phyloP scores from a whole-genome alignment of 116 monocot species.

The Phalaenopsis hybrid region DNA sequence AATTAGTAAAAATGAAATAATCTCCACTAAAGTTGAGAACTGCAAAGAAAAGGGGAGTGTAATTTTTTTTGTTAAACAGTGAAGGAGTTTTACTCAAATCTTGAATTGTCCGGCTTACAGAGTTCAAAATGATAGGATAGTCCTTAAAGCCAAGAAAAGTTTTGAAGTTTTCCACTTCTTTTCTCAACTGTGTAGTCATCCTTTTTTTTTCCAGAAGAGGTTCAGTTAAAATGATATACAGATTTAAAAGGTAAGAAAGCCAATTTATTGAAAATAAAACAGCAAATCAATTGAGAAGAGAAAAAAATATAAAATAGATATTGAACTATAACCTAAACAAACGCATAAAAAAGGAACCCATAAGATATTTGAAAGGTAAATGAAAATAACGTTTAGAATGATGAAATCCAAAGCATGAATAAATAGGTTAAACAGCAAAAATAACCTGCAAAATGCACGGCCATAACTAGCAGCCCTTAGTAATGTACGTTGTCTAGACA shows the following conservation, averaged over 20 bases:
- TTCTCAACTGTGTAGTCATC: not conserved
- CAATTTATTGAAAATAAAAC: not conserved
- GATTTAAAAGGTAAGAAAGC: not conserved
- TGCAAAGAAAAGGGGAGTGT: not conserved
- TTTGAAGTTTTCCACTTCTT: not conserved
- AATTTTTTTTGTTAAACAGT: not conserved
- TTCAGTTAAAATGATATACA: not conserved
- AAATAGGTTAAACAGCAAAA: constrained; percentile 9
- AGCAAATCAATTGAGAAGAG: not conserved
- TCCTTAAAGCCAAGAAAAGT: not conserved
- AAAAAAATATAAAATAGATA: not conserved
- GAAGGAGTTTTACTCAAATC: not conserved
- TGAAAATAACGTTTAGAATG: not conserved
- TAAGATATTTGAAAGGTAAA: not conserved
- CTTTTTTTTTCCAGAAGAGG: not conserved
- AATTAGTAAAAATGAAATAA: not conserved
- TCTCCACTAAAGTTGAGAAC: not conserved
- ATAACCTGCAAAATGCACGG: constrained; percentile 93
- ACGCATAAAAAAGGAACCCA: not conserved
- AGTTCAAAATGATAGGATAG: not conserved
- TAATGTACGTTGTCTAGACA: constrained; percentile 73
- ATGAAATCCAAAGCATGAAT: not conserved
- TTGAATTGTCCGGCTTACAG: not conserved
- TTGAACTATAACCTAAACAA: not conserved
- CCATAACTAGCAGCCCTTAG: constrained; percentile 99